These are phyloP conservation scores for Salix caprea DNA, from an alignment of 345 rosid species.

Conservation along the genomic window DNA sequence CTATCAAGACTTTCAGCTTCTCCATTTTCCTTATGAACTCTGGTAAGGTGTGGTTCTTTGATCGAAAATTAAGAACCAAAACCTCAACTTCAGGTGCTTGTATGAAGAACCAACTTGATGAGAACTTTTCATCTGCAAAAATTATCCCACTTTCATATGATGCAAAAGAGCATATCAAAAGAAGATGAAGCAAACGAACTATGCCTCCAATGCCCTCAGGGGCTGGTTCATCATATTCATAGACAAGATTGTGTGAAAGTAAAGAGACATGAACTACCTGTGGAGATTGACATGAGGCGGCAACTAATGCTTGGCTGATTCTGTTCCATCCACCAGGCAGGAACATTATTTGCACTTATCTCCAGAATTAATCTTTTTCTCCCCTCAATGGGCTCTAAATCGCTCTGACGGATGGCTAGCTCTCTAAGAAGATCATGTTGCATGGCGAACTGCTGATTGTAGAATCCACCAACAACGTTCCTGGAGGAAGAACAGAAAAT, in stretches of 20 bases:
- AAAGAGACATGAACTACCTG: slow-evolving; percentile 1
- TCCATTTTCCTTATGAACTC: slow-evolving; percentile 16
- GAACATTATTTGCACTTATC: neutral
- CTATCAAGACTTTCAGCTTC: slow-evolving; percentile 20
- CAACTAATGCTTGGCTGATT: neutral
- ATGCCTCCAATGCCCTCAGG: neutral
- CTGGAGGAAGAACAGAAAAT: neutral
- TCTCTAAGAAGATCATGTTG: slow-evolving; percentile 24
- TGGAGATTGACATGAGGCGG: slow-evolving; percentile 12
- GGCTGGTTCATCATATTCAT: no score
- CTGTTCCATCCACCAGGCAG: slow-evolving; percentile 7
- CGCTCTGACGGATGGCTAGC: slow-evolving; percentile 10
- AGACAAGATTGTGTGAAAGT: no score
- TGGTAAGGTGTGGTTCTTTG: slow-evolving; percentile 23
- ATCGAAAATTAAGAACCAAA: slow-evolving; percentile 37
- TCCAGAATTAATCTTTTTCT: slow-evolving; percentile 8
- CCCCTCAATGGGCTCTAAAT: neutral
- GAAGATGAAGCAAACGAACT: neutral
- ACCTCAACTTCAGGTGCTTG: slow-evolving; percentile 40
- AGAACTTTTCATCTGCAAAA: slow-evolving; percentile 47
- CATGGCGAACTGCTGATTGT: slow-evolving; percentile 5
- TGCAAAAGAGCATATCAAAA: neutral
- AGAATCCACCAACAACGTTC: slow-evolving; percentile 1
- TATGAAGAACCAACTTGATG: slow-evolving; percentile 35
- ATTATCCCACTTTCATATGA: neutral